Evolutionary conservation across 345 rosid species (phyloP).

Genomic region (Noccaea caerulescens): DNA sequence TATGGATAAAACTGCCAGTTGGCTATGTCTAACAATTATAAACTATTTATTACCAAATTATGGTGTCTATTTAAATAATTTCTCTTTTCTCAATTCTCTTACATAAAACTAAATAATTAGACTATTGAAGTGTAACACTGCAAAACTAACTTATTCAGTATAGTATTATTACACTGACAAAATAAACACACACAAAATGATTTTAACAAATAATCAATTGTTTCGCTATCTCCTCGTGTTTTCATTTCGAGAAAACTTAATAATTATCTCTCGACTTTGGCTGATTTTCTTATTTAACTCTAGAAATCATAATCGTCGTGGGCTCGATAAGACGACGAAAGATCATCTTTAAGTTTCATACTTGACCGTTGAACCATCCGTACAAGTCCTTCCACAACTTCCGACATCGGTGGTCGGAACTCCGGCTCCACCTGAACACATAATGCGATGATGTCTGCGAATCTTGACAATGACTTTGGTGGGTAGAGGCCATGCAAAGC

Average conservation of each 20-base stretch:
- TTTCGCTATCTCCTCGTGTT: background rate
- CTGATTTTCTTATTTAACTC: background rate
- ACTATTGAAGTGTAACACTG: background rate
- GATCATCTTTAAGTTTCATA: slow-evolving; percentile 45
- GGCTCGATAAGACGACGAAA: slow-evolving; percentile 38
- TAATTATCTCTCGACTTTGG: background rate
- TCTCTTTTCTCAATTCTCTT: too few species aligned
- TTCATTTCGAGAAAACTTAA: background rate
- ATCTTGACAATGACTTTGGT: slow-evolving; percentile 79
- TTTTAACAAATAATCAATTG: background rate
- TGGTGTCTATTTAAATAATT: too few species aligned
- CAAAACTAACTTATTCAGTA: background rate
- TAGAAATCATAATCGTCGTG: slow-evolving; percentile 43
- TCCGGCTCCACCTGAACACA: slow-evolving; percentile 85
- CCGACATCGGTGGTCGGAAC: slow-evolving; percentile 86
- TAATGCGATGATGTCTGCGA: slow-evolving; percentile 75
- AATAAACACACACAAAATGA: background rate
- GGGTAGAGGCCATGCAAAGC: slow-evolving; percentile 91
- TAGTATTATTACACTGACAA: slow-evolving; percentile 5
- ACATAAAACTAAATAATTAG: too few species aligned
- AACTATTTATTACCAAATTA: too few species aligned
- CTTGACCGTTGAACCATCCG: slow-evolving; percentile 47
- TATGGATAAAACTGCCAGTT: too few species aligned
- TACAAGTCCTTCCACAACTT: slow-evolving; percentile 65
- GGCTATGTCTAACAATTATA: too few species aligned